Evolutionary conservation across 495 filamentous ascomycete species (phyloP).

Genomic region (Lophiostoma macrostomum): DNA sequence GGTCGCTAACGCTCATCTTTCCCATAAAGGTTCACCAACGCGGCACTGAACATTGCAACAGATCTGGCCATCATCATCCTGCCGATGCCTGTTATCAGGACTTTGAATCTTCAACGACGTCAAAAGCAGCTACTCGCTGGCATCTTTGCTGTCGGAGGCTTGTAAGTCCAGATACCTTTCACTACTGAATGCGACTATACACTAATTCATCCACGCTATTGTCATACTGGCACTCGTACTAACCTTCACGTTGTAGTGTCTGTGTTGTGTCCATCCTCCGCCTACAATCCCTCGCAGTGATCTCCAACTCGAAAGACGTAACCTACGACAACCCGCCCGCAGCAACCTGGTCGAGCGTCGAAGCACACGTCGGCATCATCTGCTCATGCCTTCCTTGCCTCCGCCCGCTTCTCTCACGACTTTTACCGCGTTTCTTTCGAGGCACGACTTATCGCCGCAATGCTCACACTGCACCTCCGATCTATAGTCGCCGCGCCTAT

Average conservation of each 20-base stretch:
- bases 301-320: constrained; percentile 34
- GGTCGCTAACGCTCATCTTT: too few species aligned
- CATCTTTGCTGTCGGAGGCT: constrained; percentile 37
- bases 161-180: too few species aligned
- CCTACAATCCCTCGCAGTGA: constrained; percentile 36
- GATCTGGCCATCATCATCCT: constrained; percentile 49
- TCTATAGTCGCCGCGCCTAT: constrained; percentile 2
- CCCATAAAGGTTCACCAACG: constrained; percentile 53
- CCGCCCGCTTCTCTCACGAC: constrained; percentile 28
- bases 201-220: too few species aligned
- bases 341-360: constrained; percentile 36
- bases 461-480: background rate
- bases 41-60: constrained; percentile 51
- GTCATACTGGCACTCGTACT: too few species aligned
- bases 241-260: too few species aligned
- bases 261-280: constrained; percentile 39
- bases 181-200: too few species aligned
- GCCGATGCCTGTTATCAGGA: constrained; percentile 33
- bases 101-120: constrained; percentile 30
- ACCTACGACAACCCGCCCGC: constrained; percentile 36
- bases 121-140: constrained; percentile 34
- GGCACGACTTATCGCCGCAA: background rate
- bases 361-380: constrained; percentile 37
- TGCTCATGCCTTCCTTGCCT: constrained; percentile 39
- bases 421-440: constrained; percentile 30